Percentiles rank a stretch among this genome's conserved stretches.
These are phyloP conservation scores for Botrytis galanthina DNA, from an alignment of 2,329 filamentous ascomycete species.

Conservation along the genomic window DNA sequence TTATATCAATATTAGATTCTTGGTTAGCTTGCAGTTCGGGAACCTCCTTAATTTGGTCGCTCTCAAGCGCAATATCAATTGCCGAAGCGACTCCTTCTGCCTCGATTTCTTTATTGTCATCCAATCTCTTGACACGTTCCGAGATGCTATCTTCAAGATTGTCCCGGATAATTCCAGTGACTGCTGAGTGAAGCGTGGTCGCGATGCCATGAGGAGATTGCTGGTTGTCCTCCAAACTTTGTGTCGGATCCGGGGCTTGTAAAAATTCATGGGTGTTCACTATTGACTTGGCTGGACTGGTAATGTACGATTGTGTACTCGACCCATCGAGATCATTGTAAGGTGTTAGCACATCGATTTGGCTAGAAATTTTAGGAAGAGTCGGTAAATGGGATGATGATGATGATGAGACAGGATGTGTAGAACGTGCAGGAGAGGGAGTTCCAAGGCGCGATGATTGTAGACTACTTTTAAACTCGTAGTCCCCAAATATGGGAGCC, in stretches of 20 bases:
- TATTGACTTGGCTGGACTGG: not conserved
- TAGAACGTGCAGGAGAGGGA: not conserved
- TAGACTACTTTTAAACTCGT: not conserved
- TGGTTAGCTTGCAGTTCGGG: not conserved
- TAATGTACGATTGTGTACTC: slow-evolving; percentile 18
- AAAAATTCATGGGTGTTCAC: not conserved
- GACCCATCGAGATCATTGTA: not conserved
- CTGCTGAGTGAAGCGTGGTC: not conserved
- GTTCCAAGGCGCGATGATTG: not conserved
- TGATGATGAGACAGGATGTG: not conserved
- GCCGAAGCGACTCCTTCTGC: not conserved
- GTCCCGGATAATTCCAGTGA: not conserved
- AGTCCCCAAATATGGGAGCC: not conserved
- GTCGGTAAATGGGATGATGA: not conserved
- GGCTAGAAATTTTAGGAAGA: not conserved
- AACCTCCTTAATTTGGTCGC: not conserved
- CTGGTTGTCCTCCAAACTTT: not conserved
- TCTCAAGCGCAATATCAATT: too few relatives aligned
- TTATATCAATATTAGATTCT: not conserved
- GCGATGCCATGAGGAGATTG: too few relatives aligned
- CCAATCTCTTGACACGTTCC: not conserved
- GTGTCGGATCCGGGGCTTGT: not conserved
- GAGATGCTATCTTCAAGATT: not conserved
- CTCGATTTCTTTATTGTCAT: not conserved
- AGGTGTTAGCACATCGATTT: not conserved